Evolutionary conservation across 1,284 basidiomycete species (phyloP), one percentile per base, ranked within the genome.

Genomic region (Austroboletus novae-zelandiae): DNA sequence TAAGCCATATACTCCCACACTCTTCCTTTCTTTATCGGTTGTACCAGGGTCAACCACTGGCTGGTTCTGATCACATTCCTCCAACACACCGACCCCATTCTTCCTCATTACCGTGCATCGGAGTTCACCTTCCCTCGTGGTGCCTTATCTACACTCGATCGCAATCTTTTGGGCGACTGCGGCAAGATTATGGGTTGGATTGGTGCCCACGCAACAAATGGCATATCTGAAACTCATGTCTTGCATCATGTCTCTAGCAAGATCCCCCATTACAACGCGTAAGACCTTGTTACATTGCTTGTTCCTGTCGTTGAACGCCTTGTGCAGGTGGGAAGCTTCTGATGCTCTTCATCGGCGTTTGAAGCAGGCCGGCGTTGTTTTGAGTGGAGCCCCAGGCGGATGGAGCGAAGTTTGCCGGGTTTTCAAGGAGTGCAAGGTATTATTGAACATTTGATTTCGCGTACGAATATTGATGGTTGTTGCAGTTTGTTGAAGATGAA

Each of bases 111-210:
- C 81, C 89, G 91, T 59, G 84, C 88, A 23, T 72, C 86, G 42
- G 84, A 89, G 63, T 98, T 96, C 80, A 97, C 88, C 43, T 99
- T 99, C 80, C 79, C 89, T 47, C 93, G 96, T 62, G 96, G 96
- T 55, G 96, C 96, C 17, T 84, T 99, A 46, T 78, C 91, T 56
- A 99, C 96, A 18, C 79, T 98, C 43, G 94, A 99, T 72, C 93
- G 97, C 54, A 83, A 74, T 61, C 83, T 94, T 57, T 77, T 97
- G 36, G 93, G 93, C 46, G 89, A 89, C 60, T 78, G 84, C 52
- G 92, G 91, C 42, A 71, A 67, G 29, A 59, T 84, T 58, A 84
- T 83, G 78, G 89, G 73, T 47, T 92, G 86, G 86, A 77, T 92
- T 52, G 91, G 90, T 47, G 83, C 81, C 31, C 84, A 83, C 60